Conservation (phyloP, 73 alveolate species). For the Effrenium voratum region DNA sequence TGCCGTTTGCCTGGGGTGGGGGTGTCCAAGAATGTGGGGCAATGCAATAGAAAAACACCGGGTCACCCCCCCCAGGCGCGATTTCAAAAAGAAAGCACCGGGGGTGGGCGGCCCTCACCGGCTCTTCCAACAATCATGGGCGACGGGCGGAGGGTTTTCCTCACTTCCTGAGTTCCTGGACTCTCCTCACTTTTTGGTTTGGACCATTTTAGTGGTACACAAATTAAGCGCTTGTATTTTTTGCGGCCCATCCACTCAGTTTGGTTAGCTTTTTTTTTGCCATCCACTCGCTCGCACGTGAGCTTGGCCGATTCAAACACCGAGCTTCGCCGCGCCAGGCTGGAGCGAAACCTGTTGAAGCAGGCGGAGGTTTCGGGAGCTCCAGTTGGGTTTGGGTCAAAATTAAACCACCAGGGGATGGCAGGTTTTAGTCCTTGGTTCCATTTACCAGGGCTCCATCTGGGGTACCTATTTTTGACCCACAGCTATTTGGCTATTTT, state of each 20-base stretch:
- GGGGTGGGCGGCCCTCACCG: not conserved
- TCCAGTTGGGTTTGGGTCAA: not conserved
- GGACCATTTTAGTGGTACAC: no score
- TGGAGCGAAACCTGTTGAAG: conserved; percentile 60
- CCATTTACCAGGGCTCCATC: not conserved
- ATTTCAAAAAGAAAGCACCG: not conserved
- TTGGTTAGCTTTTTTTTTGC: not conserved
- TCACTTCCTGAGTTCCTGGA: no score
- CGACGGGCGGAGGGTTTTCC: no score
- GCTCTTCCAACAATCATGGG: not conserved
- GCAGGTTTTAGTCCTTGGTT: not conserved
- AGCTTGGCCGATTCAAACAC: no score
- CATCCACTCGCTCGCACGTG: not conserved
- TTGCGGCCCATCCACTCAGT: no score
- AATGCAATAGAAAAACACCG: not conserved
- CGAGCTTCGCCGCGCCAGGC: not conserved
- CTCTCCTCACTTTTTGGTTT: no score
- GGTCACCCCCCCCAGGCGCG: not conserved
- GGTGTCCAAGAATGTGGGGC: not conserved
- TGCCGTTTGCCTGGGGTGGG: not conserved
- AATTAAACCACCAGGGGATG: not conserved
- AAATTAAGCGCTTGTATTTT: no score
- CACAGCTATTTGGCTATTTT: not conserved
- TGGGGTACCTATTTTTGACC: not conserved
- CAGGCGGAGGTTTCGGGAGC: not conserved